phyloP scores from a whole-genome alignment of 1,139 yeast species.

The Blastobotrys proliferans region DNA sequence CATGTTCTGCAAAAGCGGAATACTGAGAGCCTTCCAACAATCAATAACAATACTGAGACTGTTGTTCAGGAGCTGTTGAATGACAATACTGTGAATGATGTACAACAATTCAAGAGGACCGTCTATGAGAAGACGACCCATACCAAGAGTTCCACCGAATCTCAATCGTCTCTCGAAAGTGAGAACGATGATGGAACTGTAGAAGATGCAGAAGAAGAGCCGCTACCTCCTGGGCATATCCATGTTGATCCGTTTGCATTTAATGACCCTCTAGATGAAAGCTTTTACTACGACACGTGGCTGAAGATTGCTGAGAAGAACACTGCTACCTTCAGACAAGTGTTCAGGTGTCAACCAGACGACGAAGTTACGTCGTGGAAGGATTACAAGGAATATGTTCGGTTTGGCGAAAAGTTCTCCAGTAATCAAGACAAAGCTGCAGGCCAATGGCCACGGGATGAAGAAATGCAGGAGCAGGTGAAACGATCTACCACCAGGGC shows the following conservation, averaged over 20 bases:
- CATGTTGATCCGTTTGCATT: constrained; percentile 79
- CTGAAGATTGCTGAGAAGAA: constrained; percentile 77
- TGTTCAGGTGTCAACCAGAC: constrained; percentile 95
- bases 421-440: constrained; percentile 30
- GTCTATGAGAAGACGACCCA: constrained; percentile 19
- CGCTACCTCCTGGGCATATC: constrained; percentile 7
- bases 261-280: constrained; percentile 75
- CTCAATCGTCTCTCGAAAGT: neutral
- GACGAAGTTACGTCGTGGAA: constrained; percentile 83
- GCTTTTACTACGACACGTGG: constrained; percentile 88
- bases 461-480: constrained; percentile 6
- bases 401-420: constrained; percentile 36
- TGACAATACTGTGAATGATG: constrained; percentile 16
- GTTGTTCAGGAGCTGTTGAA: constrained; percentile 13
- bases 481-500: constrained; percentile 12
- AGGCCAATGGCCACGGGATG: constrained; percentile 13
- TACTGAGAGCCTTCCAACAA: constrained; percentile 23
- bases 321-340: constrained; percentile 73
- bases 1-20: constrained; percentile 7
- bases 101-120: constrained; percentile 19
- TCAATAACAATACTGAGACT: constrained; percentile 5
- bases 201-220: neutral
- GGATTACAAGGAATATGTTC: constrained; percentile 67
- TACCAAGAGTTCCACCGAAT: constrained; percentile 7
- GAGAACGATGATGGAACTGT: constrained; percentile 7